Base-by-base conservation (phyloP, 1,139 yeast genomes). In the Diutina mesorugosa region DNA sequence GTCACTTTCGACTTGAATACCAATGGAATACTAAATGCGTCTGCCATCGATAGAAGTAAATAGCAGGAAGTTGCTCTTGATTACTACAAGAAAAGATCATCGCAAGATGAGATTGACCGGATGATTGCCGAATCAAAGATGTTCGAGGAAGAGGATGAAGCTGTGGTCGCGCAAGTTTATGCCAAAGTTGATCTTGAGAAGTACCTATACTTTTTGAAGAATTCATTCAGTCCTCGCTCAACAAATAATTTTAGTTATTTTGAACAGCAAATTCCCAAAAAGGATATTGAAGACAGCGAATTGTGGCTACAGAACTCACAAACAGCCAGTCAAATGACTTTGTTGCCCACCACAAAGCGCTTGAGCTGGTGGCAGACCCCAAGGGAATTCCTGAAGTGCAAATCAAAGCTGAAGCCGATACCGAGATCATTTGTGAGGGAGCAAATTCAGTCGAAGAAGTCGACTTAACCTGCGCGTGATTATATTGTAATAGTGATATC, bases 11-110 rank as follows among this genome's bases (percentile, higher is more conserved):
- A 51, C 45, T n/a, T 51, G 9, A 46, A 51, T 18, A 45, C 30
- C 45, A 35, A 51, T 18, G 54, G 54, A 14, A 51, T 51, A 16
- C 16, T 51, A 7, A 51, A 51, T 18, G 54, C 35, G 28, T 51
- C 54, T n/a, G 54, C 54, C 8, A 5, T 51, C 4, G 26, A 21
- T 21, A 21, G 26, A 21, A 21, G 26, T 21, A 45, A 62, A 55
- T 83, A 93, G 59, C 90, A 93, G 74, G 85, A 95, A 61, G 89
- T 93, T 69, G 89, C 96, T 61, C 93, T 93, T 73, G 89, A 93
- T 67, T 93, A 93, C 72, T 98, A 93, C 74, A 90, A 91, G 81
- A 97, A 97, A 68, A 88, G 98, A 80, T 83, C 93, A 69, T 80
- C 96, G 60, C 87, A 87, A 76, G 96, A 89, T 61, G 96, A 89